Evolutionary conservation across 768 basidiomycete genomes (phyloP).

Genomic region (Termitomyces sp.): DNA sequence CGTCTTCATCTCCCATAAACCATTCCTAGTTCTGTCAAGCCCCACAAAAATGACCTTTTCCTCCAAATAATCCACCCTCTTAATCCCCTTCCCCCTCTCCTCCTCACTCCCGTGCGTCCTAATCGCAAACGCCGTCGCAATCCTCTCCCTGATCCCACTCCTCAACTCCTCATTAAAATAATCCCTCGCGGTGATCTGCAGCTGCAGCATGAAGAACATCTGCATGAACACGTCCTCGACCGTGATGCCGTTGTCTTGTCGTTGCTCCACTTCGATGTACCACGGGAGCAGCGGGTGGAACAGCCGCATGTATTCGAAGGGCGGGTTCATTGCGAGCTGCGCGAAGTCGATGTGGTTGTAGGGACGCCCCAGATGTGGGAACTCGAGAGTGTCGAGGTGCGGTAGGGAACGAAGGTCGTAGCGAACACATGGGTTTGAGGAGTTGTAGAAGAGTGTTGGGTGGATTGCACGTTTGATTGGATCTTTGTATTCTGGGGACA

Average conservation of each 20-base stretch:
- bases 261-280: not conserved
- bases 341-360: slow-evolving; percentile 48
- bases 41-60: slow-evolving; percentile 53
- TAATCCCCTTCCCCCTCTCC: slow-evolving; percentile 42
- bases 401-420: not conserved
- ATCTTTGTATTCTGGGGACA: not conserved
- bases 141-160: slow-evolving; percentile 39
- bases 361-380: not conserved
- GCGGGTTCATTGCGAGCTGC: slow-evolving; percentile 43
- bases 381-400: not conserved
- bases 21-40: slow-evolving; percentile 48
- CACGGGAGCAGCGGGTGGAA: not conserved
- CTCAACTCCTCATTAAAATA: slow-evolving; percentile 60
- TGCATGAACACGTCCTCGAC: not conserved
- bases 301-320: slow-evolving; percentile 17
- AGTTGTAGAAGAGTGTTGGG: not conserved
- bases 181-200: slow-evolving; percentile 42
- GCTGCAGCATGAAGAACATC: not conserved
- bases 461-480: not conserved
- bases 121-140: slow-evolving; percentile 43
- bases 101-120: slow-evolving; percentile 38
- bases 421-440: rapidly evolving
- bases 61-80: slow-evolving; percentile 61
- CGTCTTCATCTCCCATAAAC: slow-evolving; percentile 67
- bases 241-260: not conserved